Evolutionary conservation across 305 asterid genomes (phyloP).

Genomic region (Plantago coronopus): DNA sequence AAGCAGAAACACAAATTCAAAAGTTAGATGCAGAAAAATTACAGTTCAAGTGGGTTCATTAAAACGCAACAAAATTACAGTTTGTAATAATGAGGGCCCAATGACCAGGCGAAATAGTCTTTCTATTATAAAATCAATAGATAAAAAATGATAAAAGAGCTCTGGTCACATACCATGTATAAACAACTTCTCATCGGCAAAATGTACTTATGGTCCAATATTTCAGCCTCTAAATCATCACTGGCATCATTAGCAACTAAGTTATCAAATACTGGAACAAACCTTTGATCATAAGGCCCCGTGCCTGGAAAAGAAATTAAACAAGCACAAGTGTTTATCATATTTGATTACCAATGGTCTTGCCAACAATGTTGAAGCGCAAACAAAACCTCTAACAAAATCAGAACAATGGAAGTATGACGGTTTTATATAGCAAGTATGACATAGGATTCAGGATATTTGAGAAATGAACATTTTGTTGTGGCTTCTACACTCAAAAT

Average conservation of each 20-base stretch:
- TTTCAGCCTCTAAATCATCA: conserved; percentile 56
- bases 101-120: background rate
- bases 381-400: too few species aligned
- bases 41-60: background rate
- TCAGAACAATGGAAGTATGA: too few species aligned
- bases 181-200: conserved; percentile 71
- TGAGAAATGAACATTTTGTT: too few species aligned
- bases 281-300: conserved; percentile 27
- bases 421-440: too few species aligned
- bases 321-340: too few species aligned
- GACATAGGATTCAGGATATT: too few species aligned
- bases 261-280: conserved; percentile 49
- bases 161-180: conserved; percentile 51
- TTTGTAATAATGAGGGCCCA: background rate
- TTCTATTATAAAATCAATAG: conserved; percentile 5
- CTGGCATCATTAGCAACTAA: conserved; percentile 45
- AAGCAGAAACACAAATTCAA: background rate
- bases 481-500: too few species aligned
- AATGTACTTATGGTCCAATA: conserved; percentile 51
- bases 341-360: too few species aligned
- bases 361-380: too few species aligned
- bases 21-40: conserved; percentile 22
- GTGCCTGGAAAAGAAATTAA: conserved; percentile 33
- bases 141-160: conserved; percentile 5
- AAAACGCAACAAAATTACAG: background rate